These are phyloP conservation scores for Termitomyces sp. DNA, from an alignment of 768 basidiomycete genomes.

Conservation along the genomic window DNA sequence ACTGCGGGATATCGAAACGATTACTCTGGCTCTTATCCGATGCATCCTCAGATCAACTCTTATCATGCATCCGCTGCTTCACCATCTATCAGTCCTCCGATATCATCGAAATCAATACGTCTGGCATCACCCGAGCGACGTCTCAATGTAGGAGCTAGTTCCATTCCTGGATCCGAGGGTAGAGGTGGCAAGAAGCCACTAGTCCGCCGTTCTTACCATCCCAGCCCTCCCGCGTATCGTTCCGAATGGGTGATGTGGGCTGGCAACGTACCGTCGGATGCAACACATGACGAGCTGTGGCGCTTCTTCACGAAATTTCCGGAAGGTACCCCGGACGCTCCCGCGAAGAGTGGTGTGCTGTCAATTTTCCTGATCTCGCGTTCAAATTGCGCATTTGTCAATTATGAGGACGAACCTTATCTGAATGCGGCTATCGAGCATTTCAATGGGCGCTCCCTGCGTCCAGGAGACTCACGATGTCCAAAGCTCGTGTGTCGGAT, in stretches of 20 bases:
- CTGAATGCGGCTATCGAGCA: conserved; percentile 63
- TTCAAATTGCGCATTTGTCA: conserved; percentile 94
- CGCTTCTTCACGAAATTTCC: conserved; percentile 61
- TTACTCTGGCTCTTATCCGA: conserved; percentile 27
- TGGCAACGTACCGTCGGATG: conserved; percentile 85
- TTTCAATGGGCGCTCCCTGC: conserved; percentile 71
- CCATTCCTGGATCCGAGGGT: conserved; percentile 3
- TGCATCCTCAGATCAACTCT: conserved; percentile 21
- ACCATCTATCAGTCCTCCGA: conserved; percentile 15
- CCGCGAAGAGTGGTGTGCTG: conserved; percentile 50
- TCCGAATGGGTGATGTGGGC: conserved; percentile 98
- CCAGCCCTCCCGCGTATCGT: conserved; percentile 66
- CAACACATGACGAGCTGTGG: conserved; percentile 83
- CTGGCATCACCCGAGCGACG: conserved; percentile 3
- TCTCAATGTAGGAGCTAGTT: conserved; percentile 4
- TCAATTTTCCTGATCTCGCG: conserved; percentile 93
- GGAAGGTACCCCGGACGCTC: neutral
- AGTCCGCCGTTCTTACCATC: conserved; percentile 59
- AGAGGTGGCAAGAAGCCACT: conserved; percentile 23
- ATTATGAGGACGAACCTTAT: conserved; percentile 64
- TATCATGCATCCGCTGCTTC: conserved; percentile 14
- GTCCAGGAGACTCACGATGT: conserved; percentile 69
- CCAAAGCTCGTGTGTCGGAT: conserved; percentile 81
- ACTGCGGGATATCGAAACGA: conserved; percentile 26
- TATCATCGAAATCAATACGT: conserved; percentile 6